Evolutionary conservation across 768 basidiomycete genomes (phyloP), one percentile per base, ranked within the genome.

Genomic region (Tulasnella calospora): DNA sequence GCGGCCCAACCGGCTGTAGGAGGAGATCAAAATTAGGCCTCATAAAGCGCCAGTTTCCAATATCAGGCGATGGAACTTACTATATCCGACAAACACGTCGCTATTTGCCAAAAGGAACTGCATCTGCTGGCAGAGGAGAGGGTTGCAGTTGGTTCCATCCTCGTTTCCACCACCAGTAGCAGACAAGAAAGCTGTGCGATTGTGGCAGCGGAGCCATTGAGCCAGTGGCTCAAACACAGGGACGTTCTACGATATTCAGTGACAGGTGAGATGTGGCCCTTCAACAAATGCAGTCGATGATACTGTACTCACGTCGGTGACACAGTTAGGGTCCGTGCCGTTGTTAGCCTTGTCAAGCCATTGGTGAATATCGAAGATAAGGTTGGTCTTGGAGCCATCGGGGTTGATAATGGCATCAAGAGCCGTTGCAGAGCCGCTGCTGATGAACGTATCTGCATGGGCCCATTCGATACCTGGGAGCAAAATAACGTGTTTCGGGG

Each of bases 281-380:
- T 51, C 23, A n/a, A n/a, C 23, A n/a, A 6, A 51, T 51, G 51
- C n/a, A n/a, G 21, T 51, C 12, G 23, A 51, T n/a, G n/a, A n/a
- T n/a, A n/a, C 23, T 8, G 35, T 13, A 75, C 74, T 36, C 44
- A 75, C 74, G 40, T 76, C 85, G 12, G 86, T 88, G 10, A 84
- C 83, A 81, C 87, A 88, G 73, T 86, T 85, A 8, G 84, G 80
- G 81, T 85, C 83, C 0, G 86, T 87, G 51, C 87, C 87, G 38
- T 83, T 85, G 81, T 85, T 86, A 80, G 87, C 86, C 61, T 83
- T 83, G 76, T 88, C 87, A 80, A 87, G 85, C 81, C 87, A 87
- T 82, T 86, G 61, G 30, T 67, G 61, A 27, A 67, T 6, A 19
- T 88, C 88, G 77, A 88, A 85, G 81, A 87, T 81, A 38, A 88